phyloP scores from a whole-genome alignment of 2,329 filamentous ascomycete species.

The Trichoderma afroharzianum region DNA sequence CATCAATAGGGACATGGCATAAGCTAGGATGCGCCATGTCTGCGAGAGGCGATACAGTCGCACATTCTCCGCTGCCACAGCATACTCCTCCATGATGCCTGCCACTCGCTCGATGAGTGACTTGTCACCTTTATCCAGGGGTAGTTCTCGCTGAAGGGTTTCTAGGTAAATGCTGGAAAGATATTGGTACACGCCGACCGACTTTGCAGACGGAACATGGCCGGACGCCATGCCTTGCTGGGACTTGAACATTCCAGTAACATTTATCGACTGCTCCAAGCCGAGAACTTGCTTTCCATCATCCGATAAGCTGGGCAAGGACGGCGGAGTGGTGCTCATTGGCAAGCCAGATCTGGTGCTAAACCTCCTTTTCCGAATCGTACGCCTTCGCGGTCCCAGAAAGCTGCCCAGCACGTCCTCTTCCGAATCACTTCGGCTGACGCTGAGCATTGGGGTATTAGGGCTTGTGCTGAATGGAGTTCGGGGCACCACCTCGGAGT shows the following conservation, averaged over 20 bases:
- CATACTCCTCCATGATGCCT: conserved; percentile 54
- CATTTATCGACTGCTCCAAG: conserved; percentile 55
- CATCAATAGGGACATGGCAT: conserved; percentile 53
- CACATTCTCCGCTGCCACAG: conserved; percentile 53
- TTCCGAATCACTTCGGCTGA: conserved; percentile 62
- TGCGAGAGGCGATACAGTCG: conserved; percentile 59
- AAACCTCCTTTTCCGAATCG: conserved; percentile 39
- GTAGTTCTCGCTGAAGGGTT: conserved; percentile 48
- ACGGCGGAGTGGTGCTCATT: conserved; percentile 55
- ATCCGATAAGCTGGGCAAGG: conserved; percentile 31
- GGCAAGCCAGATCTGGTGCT: conserved; percentile 42
- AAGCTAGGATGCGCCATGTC: conserved; percentile 60
- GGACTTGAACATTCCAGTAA: conserved; percentile 55
- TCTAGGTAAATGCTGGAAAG: conserved; percentile 56
- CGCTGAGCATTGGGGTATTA: conserved; percentile 48
- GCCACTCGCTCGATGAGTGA: conserved; percentile 46
- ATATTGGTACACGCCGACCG: conserved; percentile 52
- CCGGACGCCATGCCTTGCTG: conserved; percentile 63
- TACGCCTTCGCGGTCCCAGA: conserved; percentile 45
- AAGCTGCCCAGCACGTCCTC: conserved; percentile 62
- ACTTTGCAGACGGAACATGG: conserved; percentile 49
- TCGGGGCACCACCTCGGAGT: conserved; percentile 34
- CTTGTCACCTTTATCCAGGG: conserved; percentile 34
- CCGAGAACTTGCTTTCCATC: conserved; percentile 43
- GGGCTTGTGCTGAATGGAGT: conserved; percentile 48